Evolutionary conservation across 2,329 filamentous ascomycete species (phyloP).

Genomic region (Cladosporium sp.): DNA sequence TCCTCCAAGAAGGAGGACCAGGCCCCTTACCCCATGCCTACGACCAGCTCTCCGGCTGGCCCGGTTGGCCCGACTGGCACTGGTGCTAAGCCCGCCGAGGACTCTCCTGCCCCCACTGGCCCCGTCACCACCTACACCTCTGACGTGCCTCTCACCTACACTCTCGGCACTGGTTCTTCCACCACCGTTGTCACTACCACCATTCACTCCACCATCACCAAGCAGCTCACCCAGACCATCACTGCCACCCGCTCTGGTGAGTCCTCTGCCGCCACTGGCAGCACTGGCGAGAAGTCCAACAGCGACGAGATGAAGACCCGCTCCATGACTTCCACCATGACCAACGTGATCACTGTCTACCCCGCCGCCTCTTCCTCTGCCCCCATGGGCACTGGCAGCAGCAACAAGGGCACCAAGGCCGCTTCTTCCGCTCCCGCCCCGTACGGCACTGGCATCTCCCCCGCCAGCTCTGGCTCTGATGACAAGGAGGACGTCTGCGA

Average conservation of each 20-base stretch:
- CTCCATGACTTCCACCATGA: constrained; percentile 30
- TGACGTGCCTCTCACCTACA: constrained; percentile 33
- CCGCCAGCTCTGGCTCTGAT: constrained; percentile 14
- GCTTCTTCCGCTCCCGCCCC: constrained; percentile 7
- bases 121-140: constrained; percentile 24
- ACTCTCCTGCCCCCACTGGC: constrained; percentile 14
- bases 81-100: constrained; percentile 13
- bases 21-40: constrained; percentile 16
- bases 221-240: constrained; percentile 27
- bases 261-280: constrained; percentile 8
- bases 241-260: constrained; percentile 21
- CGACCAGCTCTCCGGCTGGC: constrained; percentile 14
- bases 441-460: constrained; percentile 12
- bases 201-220: constrained; percentile 31
- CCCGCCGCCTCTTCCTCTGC: constrained; percentile 18
- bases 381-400: constrained; percentile 1
- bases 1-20: constrained; percentile 13
- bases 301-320: constrained; percentile 22
- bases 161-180: constrained; percentile 30
- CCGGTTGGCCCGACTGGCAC: constrained; percentile 15
- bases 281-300: constrained; percentile 1
- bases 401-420: neutral
- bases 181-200: constrained; percentile 33
- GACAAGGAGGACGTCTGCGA: constrained; percentile 20
- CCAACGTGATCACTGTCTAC: constrained; percentile 33